Percentiles rank a stretch among this genome's conserved stretches.
Evolutionary conservation across 306 rosid genomes (phyloP).

Genomic region (Trifolium pratense): DNA sequence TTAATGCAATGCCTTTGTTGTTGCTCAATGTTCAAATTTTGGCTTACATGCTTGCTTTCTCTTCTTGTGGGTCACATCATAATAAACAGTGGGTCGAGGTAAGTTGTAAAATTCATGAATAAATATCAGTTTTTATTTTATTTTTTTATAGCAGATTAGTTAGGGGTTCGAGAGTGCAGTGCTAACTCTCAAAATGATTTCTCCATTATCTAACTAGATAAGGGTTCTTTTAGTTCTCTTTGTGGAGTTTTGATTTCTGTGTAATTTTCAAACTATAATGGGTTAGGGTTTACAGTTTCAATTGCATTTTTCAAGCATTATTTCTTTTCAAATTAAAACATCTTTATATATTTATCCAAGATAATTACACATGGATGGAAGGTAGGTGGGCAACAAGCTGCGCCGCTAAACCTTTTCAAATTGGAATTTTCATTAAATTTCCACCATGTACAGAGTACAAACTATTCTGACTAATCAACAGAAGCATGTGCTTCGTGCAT

Average conservation of each 20-base stretch:
- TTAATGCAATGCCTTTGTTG: conserved; percentile 68
- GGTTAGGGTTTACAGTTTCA: not conserved
- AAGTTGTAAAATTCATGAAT: conserved; percentile 46
- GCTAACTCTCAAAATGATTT: conserved; percentile 8
- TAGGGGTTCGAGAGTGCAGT: too few relatives aligned
- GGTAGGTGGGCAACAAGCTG: too few relatives aligned
- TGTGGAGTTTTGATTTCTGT: not conserved
- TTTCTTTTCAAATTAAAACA: not conserved
- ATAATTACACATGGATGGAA: too few relatives aligned
- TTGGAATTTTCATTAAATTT: not conserved
- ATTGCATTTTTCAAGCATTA: not conserved
- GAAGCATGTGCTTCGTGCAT: not conserved
- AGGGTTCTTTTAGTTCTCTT: conserved; percentile 8
- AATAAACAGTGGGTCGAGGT: conserved; percentile 91
- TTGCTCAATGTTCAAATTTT: conserved; percentile 72
- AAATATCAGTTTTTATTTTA: conserved; percentile 28
- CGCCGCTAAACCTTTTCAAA: too few relatives aligned
- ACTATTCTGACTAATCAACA: not conserved
- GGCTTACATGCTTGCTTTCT: conserved; percentile 56
- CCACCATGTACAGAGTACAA: not conserved
- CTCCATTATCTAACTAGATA: conserved; percentile 8
- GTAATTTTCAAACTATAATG: not conserved
- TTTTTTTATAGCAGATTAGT: conserved; percentile 12
- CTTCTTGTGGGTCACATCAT: conserved; percentile 51
- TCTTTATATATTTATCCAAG: too few relatives aligned